phyloP scores from a whole-genome alignment of 768 basidiomycete genomes.

The Artomyces pyxidatus region DNA sequence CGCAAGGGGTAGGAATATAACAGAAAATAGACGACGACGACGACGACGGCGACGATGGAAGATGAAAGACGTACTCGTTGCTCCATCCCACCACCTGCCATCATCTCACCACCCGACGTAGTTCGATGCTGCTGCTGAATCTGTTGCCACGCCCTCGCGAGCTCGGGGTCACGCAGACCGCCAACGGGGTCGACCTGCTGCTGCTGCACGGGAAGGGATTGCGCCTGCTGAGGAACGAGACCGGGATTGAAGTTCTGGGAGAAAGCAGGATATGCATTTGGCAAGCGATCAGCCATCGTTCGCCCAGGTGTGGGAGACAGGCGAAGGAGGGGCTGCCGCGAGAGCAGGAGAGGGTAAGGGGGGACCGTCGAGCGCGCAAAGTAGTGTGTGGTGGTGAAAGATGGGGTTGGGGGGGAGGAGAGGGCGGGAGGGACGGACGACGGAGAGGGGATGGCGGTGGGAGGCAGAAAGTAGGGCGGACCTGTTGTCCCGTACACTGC shows the following conservation, averaged over 20 bases:
- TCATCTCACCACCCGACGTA: background rate
- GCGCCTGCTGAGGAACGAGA: conserved; percentile 11
- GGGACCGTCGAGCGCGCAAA: background rate
- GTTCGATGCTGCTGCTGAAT: conserved; percentile 3
- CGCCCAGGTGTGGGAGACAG: conserved; percentile 5
- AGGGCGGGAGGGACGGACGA: conserved; percentile 9
- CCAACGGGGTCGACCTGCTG: conserved; percentile 9
- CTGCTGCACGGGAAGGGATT: conserved; percentile 9
- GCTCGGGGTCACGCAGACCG: conserved; percentile 12
- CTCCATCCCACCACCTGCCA: background rate
- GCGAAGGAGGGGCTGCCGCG: background rate
- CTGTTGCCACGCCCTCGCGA: conserved; percentile 8
- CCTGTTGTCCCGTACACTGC: conserved; percentile 13
- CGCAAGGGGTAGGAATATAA: background rate
- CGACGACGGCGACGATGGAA: background rate
- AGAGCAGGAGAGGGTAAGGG: background rate
- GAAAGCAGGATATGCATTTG: conserved; percentile 11
- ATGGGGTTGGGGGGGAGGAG: conserved; percentile 6
- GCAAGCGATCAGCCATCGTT: conserved; percentile 17
- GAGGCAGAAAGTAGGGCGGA: conserved; percentile 17
- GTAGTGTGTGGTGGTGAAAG: conserved; percentile 1
- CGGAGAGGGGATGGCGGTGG: conserved; percentile 18
- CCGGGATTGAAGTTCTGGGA: conserved; percentile 11
- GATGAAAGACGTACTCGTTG: background rate
- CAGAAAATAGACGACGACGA: background rate